Evolutionary conservation across 257 asterid species (phyloP).

Genomic region (Catharanthus roseus): DNA sequence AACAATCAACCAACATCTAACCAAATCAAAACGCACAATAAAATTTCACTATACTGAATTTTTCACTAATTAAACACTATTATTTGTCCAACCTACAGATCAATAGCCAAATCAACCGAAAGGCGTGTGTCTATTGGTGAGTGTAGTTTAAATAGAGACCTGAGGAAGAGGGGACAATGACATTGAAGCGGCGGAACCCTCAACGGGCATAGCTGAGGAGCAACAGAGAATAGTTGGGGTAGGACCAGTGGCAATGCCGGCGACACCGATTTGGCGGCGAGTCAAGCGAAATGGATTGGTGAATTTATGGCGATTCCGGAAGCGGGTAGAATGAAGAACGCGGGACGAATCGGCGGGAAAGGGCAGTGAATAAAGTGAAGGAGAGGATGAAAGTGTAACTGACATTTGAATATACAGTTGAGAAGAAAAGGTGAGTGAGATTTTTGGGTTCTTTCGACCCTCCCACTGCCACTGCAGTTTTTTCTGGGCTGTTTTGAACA

Average conservation of each 20-base stretch:
- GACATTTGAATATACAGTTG: slow-evolving; percentile 41
- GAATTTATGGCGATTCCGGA: not conserved
- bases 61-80: not conserved
- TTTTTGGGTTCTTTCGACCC: not conserved
- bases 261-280: slow-evolving; percentile 19
- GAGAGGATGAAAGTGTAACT: slow-evolving; percentile 19
- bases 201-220: slow-evolving; percentile 47
- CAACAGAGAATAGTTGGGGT: slow-evolving; percentile 26
- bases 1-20: not conserved
- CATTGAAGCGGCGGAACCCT: slow-evolving; percentile 26
- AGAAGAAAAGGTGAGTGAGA: not conserved
- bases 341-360: slow-evolving; percentile 20
- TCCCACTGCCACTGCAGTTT: not conserved
- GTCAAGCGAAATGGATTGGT: slow-evolving; percentile 7
- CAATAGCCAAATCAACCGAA: too few species aligned
- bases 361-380: slow-evolving; percentile 10
- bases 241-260: slow-evolving; percentile 18
- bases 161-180: slow-evolving; percentile 33
- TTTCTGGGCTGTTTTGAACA: too few species aligned
- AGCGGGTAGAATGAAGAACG: slow-evolving; percentile 11
- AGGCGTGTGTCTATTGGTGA: too few species aligned
- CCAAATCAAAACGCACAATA: not conserved
- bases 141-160: slow-evolving; percentile 21
- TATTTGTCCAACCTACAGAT: too few species aligned
- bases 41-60: not conserved